Evolutionary conservation across 139 green algal species (phyloP).

Genomic region (Mychonastes homosphaera): DNA sequence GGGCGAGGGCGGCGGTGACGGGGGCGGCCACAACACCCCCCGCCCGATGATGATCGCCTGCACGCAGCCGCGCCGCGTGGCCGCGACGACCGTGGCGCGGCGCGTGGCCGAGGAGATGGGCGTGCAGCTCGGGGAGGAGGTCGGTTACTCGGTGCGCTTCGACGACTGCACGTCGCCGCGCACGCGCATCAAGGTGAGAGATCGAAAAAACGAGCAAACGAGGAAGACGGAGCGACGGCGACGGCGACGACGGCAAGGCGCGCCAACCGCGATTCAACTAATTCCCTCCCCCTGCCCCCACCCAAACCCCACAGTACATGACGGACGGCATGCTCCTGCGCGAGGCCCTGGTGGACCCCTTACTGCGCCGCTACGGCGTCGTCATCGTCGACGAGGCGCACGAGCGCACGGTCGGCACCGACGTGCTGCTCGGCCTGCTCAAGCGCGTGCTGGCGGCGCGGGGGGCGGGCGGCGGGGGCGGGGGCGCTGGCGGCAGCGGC

Average conservation of each 20-base stretch:
- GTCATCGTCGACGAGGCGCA: conserved; percentile 96
- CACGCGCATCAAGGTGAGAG: conserved; percentile 47
- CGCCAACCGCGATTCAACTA: too few species aligned
- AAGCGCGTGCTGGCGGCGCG: conserved; percentile 62
- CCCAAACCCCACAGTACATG: conserved; percentile 84
- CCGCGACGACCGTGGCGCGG: conserved; percentile 72
- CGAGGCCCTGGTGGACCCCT: conserved; percentile 76
- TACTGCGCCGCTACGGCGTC: conserved; percentile 62
- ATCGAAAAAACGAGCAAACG: too few species aligned
- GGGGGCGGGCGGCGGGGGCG: conserved; percentile 15
- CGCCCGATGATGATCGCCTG: conserved; percentile 46
- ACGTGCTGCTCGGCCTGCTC: conserved; percentile 87
- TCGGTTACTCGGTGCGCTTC: conserved; percentile 77
- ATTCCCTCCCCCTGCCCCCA: conserved; percentile 26
- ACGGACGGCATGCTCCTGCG: conserved; percentile 95
- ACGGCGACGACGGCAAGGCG: too few species aligned
- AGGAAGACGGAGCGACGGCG: too few species aligned
- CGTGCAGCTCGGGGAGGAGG: conserved; percentile 58
- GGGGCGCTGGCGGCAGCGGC: neutral
- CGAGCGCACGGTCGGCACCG: conserved; percentile 84
- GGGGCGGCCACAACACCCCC: neutral
- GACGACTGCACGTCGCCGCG: conserved; percentile 51
- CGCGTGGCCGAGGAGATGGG: conserved; percentile 78
- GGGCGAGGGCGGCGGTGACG: neutral
- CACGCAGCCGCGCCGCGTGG: conserved; percentile 82